These are phyloP conservation scores for Akanthomyces lecanii DNA, from an alignment of 2,329 filamentous ascomycete species.

Conservation along the genomic window DNA sequence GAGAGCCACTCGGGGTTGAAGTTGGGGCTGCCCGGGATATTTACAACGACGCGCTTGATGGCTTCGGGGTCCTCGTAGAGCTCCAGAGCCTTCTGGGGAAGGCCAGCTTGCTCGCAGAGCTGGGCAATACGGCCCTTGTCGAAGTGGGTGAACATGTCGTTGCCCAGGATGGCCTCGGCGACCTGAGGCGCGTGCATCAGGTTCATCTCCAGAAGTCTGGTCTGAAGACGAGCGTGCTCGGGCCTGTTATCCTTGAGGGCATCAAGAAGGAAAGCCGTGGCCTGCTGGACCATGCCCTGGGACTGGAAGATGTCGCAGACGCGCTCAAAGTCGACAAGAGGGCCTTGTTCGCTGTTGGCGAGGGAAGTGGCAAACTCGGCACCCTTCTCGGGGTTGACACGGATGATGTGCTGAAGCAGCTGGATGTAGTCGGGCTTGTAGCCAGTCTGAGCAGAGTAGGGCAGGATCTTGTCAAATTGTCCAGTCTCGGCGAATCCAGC, in stretches of 20 bases:
- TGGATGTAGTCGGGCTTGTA: slow-evolving; percentile 96
- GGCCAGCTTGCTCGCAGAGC: slow-evolving; percentile 88
- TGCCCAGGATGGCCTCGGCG: slow-evolving; percentile 93
- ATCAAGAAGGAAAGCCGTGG: slow-evolving; percentile 95
- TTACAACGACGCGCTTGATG: slow-evolving; percentile 85
- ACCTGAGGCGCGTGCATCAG: slow-evolving; percentile 94
- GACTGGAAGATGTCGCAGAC: slow-evolving; percentile 98
- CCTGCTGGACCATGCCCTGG: slow-evolving; percentile 95
- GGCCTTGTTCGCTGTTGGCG: slow-evolving; percentile 81
- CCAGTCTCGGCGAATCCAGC: slow-evolving; percentile 92
- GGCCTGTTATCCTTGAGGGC: slow-evolving; percentile 91
- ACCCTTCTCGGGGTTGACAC: slow-evolving; percentile 88
- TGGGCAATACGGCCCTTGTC: slow-evolving; percentile 85
- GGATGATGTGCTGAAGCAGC: slow-evolving; percentile 86
- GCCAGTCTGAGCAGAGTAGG: slow-evolving; percentile 77
- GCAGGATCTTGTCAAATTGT: slow-evolving; percentile 94
- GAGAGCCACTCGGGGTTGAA: slow-evolving; percentile 86
- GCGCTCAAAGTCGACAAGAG: slow-evolving; percentile 86
- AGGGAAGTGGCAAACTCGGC: slow-evolving; percentile 91
- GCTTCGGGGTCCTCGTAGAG: slow-evolving; percentile 87
- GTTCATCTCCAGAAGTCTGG: slow-evolving; percentile 96
- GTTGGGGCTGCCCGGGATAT: slow-evolving; percentile 76
- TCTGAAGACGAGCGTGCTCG: slow-evolving; percentile 90
- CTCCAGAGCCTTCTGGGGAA: slow-evolving; percentile 83
- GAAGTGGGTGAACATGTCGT: slow-evolving; percentile 98